These are phyloP conservation scores for Beauveria sp. DNA, from an alignment of 2,329 filamentous ascomycete genomes.

Conservation along the genomic window DNA sequence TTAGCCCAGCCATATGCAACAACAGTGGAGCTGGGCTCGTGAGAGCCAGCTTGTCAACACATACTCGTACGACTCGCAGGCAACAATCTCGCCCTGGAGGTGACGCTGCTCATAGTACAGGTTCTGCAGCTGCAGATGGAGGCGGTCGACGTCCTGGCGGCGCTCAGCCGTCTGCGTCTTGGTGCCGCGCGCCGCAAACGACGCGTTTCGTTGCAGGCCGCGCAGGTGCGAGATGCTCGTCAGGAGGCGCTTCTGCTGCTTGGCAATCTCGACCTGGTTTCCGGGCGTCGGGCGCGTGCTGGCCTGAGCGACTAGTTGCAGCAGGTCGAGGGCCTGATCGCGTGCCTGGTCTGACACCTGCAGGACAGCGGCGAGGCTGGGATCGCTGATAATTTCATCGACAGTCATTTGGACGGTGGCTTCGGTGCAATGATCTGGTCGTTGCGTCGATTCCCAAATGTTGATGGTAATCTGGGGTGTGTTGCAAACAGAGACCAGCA, in stretches of 20 bases:
- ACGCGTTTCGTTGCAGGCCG: constrained; percentile 73
- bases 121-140: constrained; percentile 91
- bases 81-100: constrained; percentile 79
- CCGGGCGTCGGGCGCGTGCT: constrained; percentile 36
- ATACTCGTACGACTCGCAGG: constrained; percentile 87
- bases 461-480: too few relatives aligned
- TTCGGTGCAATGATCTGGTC: background rate
- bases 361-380: constrained; percentile 58
- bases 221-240: constrained; percentile 74
- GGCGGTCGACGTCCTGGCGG: constrained; percentile 79
- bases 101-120: constrained; percentile 94
- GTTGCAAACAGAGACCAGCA: background rate
- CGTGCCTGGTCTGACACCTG: constrained; percentile 66
- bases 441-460: background rate
- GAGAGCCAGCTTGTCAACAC: constrained; percentile 25
- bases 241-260: constrained; percentile 71
- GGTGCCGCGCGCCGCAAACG: constrained; percentile 74
- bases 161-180: constrained; percentile 82
- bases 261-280: constrained; percentile 53
- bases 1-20: constrained; percentile 3
- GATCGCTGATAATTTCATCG: constrained; percentile 32
- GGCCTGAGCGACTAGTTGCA: constrained; percentile 44
- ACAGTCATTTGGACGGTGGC: constrained; percentile 24
- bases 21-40: background rate
- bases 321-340: constrained; percentile 59